A percentile compares a stretch with the other conserved stretches of the same genome.
Evolutionary conservation across 208 protist species (phyloP).

Genomic region (Acanthamoeba culbertsoni): DNA sequence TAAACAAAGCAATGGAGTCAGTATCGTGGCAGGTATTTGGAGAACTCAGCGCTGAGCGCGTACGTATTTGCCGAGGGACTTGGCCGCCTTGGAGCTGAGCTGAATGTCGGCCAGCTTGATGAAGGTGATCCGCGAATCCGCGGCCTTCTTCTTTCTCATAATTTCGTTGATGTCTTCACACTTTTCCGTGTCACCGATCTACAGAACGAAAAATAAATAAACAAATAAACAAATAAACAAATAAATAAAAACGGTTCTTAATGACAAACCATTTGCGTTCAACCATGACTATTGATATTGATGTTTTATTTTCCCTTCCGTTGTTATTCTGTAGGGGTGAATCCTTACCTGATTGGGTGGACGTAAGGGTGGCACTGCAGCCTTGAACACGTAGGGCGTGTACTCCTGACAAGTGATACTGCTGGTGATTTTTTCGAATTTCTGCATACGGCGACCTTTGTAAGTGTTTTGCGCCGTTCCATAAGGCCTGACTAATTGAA

Average conservation of each 20-base stretch:
- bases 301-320: too few species aligned
- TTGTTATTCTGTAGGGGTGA: not conserved
- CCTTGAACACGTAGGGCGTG: conserved; percentile 14
- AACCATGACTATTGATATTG: too few species aligned
- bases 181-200: conserved; percentile 4
- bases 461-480: not conserved
- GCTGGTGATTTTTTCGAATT: conserved; percentile 8
- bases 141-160: conserved; percentile 11
- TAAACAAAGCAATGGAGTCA: too few species aligned
- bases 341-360: not conserved
- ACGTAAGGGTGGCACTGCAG: not conserved
- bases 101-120: not conserved
- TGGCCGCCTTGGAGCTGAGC: not conserved
- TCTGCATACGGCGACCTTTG: too few species aligned
- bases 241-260: not conserved
- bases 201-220: not conserved
- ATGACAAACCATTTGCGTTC: not conserved
- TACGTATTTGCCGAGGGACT: conserved; percentile 30
- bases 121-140: not conserved
- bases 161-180: conserved; percentile 13
- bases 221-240: not conserved
- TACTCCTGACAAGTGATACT: not conserved
- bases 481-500: not conserved
- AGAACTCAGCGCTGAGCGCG: not conserved
- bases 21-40: too few species aligned